Evolutionary conservation across 495 filamentous ascomycete species (phyloP).

Genomic region (Penicillium mononematosum): DNA sequence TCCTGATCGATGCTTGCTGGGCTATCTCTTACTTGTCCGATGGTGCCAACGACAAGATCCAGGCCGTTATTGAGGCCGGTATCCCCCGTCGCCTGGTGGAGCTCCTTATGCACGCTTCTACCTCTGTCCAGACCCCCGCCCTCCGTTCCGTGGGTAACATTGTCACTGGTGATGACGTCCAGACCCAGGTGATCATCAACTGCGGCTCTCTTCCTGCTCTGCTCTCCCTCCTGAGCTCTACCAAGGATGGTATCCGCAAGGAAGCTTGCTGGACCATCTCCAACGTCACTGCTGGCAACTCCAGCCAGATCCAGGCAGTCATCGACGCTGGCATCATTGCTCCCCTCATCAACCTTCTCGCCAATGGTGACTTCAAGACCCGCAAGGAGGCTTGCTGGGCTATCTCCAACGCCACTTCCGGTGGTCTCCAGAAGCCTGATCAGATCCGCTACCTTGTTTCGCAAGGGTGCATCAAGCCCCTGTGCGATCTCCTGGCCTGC

Average conservation of each 20-base stretch:
- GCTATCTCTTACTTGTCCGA: constrained; percentile 99
- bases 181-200: constrained; percentile 99
- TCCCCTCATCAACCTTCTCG: constrained; percentile 90
- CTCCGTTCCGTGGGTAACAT: constrained; percentile 98
- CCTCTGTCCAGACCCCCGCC: constrained; percentile 96
- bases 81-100: constrained; percentile 97
- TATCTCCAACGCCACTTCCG: constrained; percentile 97
- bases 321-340: constrained; percentile 97
- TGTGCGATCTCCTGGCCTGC: constrained; percentile 94
- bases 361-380: constrained; percentile 98
- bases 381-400: constrained; percentile 99
- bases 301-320: constrained; percentile 94
- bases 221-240: constrained; percentile 87
- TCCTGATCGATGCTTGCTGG: constrained; percentile 99
- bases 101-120: constrained; percentile 98
- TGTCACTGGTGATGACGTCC: constrained; percentile 97
- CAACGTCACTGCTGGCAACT: constrained; percentile 98
- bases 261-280: constrained; percentile 99
- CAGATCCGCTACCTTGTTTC: constrained; percentile 94
- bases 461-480: constrained; percentile 93
- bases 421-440: constrained; percentile 96
- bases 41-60: constrained; percentile 98
- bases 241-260: constrained; percentile 98
- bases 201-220: constrained; percentile 90
- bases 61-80: constrained; percentile 97